Conservation (phyloP, 1,284 basidiomycete species). For the Rhodotorula sp. region DNA sequence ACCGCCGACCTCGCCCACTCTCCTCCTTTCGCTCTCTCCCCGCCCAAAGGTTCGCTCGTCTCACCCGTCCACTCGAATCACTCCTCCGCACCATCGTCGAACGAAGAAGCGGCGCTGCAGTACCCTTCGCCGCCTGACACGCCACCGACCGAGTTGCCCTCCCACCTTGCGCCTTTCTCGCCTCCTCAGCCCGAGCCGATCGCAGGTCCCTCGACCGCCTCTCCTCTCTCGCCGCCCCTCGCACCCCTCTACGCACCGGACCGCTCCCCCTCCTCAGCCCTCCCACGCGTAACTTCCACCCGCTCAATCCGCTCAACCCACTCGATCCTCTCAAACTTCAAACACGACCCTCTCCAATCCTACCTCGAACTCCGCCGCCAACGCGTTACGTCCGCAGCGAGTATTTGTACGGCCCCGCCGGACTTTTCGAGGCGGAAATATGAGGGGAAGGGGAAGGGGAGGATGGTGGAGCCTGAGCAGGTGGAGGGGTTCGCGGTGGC, state of each 20-base stretch:
- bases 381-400: slow-evolving; percentile 21
- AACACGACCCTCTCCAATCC: slow-evolving; percentile 13
- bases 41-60: neutral
- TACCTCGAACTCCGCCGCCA: slow-evolving; percentile 4
- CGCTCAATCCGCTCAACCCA: slow-evolving; percentile 4
- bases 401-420: slow-evolving; percentile 33
- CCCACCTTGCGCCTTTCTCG: neutral
- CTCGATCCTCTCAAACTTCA: slow-evolving; percentile 8
- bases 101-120: neutral
- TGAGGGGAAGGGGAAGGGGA: slow-evolving; percentile 23
- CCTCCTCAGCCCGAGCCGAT: neutral
- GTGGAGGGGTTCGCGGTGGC: neutral
- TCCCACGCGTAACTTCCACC: neutral
- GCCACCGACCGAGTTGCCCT: slow-evolving; percentile 8
- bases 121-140: slow-evolving; percentile 36
- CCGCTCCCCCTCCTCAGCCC: neutral
- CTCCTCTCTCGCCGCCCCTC: slow-evolving; percentile 5
- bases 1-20: neutral
- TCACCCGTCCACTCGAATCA: neutral
- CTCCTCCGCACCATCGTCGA: neutral
- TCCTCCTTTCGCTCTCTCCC: neutral
- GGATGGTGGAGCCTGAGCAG: neutral
- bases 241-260: neutral
- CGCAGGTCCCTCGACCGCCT: neutral
- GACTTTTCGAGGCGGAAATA: slow-evolving; percentile 18